phyloP scores from a whole-genome alignment of 2,329 filamentous ascomycete species.

The Aspergillus ochraceus region DNA sequence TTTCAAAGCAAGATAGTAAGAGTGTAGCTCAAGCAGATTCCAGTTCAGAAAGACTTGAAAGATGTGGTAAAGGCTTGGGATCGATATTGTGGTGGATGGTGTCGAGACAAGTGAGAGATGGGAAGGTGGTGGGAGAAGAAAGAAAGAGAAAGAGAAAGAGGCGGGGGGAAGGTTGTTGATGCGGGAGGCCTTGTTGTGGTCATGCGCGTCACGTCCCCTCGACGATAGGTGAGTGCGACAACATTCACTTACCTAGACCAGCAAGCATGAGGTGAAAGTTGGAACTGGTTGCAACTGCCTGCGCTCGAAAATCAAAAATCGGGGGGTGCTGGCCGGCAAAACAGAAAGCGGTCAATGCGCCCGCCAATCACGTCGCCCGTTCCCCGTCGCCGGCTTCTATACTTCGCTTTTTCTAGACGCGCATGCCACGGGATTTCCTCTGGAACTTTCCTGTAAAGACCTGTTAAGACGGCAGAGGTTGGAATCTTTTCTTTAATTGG shows the following conservation, averaged over 20 bases:
- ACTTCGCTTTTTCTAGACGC: background rate
- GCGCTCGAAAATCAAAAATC: constrained; percentile 15
- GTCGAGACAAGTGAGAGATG: constrained; percentile 5
- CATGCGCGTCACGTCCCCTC: constrained; percentile 7
- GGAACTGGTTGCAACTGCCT: background rate
- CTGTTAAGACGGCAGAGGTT: too few species aligned
- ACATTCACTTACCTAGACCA: constrained; percentile 15
- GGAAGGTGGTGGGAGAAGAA: constrained; percentile 6
- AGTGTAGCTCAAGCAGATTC: background rate
- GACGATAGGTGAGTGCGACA: background rate
- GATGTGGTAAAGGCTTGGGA: background rate
- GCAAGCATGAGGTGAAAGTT: constrained; percentile 5
- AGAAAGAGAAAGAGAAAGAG: constrained; percentile 5
- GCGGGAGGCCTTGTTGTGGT: constrained; percentile 2
- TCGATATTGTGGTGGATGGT: background rate
- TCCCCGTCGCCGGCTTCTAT: background rate
- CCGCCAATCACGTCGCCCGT: constrained; percentile 1
- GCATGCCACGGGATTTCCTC: too few species aligned
- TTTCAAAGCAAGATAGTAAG: background rate
- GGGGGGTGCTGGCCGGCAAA: constrained; percentile 19
- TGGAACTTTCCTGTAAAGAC: too few species aligned
- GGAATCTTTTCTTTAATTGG: background rate
- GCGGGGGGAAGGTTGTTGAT: background rate
- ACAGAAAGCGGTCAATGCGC: constrained; percentile 12
- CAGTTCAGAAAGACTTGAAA: background rate